Conservation (phyloP, 768 basidiomycete species). For the Pisolithus tinctorius region DNA sequence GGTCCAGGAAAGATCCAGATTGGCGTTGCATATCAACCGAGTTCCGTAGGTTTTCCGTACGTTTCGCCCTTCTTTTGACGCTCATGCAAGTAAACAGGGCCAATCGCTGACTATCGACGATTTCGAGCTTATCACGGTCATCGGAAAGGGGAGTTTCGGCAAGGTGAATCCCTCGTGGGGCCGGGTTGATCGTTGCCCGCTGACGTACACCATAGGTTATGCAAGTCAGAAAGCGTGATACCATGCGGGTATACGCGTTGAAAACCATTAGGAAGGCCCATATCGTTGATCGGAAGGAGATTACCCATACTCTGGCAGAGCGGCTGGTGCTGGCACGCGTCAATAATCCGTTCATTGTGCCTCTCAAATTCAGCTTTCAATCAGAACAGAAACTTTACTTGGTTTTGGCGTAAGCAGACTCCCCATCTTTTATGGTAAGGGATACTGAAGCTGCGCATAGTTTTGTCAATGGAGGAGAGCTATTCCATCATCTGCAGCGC, state of each 20-base stretch:
- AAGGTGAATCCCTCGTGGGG: slow-evolving; percentile 47
- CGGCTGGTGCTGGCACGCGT: slow-evolving; percentile 91
- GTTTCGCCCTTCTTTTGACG: not conserved
- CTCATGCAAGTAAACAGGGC: slow-evolving; percentile 32
- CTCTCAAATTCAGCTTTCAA: slow-evolving; percentile 97
- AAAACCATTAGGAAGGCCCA: slow-evolving; percentile 83
- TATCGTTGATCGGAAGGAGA: slow-evolving; percentile 88
- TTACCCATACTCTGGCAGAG: slow-evolving; percentile 95
- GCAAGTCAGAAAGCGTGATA: slow-evolving; percentile 98
- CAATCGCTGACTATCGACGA: slow-evolving; percentile 84
- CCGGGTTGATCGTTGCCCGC: not conserved
- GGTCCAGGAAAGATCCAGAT: slow-evolving; percentile 88
- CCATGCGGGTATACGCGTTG: slow-evolving; percentile 90
- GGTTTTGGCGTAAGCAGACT: slow-evolving; percentile 67
- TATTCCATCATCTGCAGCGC: slow-evolving; percentile 96
- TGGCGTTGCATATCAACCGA: slow-evolving; percentile 82
- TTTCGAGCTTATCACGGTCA: slow-evolving; percentile 94
- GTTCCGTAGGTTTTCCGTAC: slow-evolving; percentile 28
- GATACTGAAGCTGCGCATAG: slow-evolving; percentile 29
- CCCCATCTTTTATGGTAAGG: not conserved
- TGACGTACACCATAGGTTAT: slow-evolving; percentile 58
- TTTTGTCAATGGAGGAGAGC: slow-evolving; percentile 95
- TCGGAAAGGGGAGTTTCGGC: slow-evolving; percentile 96
- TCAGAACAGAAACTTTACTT: slow-evolving; percentile 94
- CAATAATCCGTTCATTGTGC: slow-evolving; percentile 95